Evolutionary conservation across 352 stramenopile genomes (phyloP), one percentile per base, ranked within the genome.

Genomic region (Globisporangium perplexum): DNA sequence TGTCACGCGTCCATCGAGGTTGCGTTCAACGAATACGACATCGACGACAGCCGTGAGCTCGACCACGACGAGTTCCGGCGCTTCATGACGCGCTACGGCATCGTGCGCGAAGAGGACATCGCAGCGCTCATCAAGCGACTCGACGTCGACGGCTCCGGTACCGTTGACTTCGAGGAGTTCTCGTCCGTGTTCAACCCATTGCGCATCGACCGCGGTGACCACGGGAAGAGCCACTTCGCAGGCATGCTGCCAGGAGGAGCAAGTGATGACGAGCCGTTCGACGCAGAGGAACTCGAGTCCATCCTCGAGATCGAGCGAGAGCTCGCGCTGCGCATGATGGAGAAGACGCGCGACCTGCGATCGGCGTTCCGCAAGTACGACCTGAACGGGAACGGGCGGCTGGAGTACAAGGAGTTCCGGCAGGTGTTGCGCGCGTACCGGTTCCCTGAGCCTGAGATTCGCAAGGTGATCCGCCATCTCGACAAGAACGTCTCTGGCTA

Each of bases 21-120:
- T 0, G 78, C 78, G 1, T 89, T 89, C 57, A 68, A 61, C 23
- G 75, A 89, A 53, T 89, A 89, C 41, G 79, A 88, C 30, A 47
- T 62, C 8, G 71, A 87, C 45, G 66, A 62, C 11, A 87, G 66
- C 18, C 69, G 67, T 2, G 59, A 66, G 38, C 51, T 90, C 1
- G 77, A 90, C 47, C 63, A 84, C 55, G 62, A 86, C 7, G 77
- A 85, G 56, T 90, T 90, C 36, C 33, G 52, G 6, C 60, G 71
- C 43, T 80, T 83, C 58, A 87, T 90, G 79, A 88, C 81, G 53
- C 71, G 77, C 14, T 88, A 88, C 47, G 79, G 79, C 1, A 88
- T 90, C 44, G 62, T 65, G 3, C 71, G 66, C 12, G 63, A 76
- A 10, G 64, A 72, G 4, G 79, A 88, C 55, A 87, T 90, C 18